phyloP scores from a whole-genome alignment of 73 alveolate genomes.

The Paraurostyla sp. region DNA sequence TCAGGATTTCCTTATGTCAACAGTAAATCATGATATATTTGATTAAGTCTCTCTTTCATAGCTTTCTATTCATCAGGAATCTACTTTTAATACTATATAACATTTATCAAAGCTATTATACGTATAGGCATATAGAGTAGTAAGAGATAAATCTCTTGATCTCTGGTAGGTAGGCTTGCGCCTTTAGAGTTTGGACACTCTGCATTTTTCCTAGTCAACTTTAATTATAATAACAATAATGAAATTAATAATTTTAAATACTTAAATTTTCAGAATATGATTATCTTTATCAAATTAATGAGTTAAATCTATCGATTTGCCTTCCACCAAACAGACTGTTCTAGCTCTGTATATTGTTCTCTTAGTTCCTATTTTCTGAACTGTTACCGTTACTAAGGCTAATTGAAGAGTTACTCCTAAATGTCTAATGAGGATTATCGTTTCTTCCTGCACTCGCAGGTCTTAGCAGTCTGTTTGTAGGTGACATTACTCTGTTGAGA shows the following conservation, averaged over 20 bases:
- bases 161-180: neutral
- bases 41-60: constrained; percentile 41
- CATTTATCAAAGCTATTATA: neutral
- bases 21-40: neutral
- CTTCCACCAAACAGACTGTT: neutral
- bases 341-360: neutral
- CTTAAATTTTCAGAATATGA: neutral
- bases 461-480: neutral
- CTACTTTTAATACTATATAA: constrained; percentile 13
- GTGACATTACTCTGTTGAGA: constrained; percentile 19
- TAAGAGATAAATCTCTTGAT: constrained; percentile 49
- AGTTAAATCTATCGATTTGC: neutral
- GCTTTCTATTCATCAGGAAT: constrained; percentile 16
- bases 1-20: neutral
- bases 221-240: neutral
- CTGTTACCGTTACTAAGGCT: neutral
- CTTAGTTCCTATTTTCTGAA: neutral
- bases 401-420: constrained; percentile 18
- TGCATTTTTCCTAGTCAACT: constrained; percentile 15
- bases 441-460: constrained; percentile 56
- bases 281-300: neutral
- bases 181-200: neutral
- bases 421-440: neutral
- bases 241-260: neutral
- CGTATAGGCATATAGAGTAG: constrained; percentile 42